A percentile compares a stretch with the other conserved stretches of the same genome.
Evolutionary conservation across 208 protist species (phyloP).

Genomic region (Endotrypanum monterogeii): DNA sequence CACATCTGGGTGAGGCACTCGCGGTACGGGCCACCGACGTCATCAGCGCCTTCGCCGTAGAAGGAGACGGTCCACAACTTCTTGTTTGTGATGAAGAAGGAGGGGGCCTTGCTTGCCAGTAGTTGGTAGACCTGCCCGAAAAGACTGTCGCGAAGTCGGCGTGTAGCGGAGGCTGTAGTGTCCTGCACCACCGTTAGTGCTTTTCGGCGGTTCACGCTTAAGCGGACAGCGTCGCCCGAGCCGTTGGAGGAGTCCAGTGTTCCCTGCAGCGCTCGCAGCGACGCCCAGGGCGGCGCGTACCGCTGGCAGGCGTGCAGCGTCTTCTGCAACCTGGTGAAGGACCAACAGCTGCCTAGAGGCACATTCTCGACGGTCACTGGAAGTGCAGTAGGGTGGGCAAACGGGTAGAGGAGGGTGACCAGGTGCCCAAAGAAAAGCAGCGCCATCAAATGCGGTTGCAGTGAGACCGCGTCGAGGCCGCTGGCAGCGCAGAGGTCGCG

Average conservation of each 20-base stretch:
- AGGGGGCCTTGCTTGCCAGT: constrained; percentile 46
- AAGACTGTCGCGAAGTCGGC: constrained; percentile 67
- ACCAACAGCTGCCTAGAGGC: constrained; percentile 19
- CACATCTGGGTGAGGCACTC: constrained; percentile 92
- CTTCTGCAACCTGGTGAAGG: constrained; percentile 11
- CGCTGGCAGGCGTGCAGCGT: constrained; percentile 28
- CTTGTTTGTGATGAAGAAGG: constrained; percentile 75
- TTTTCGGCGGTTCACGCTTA: constrained; percentile 84
- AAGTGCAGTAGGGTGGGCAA: constrained; percentile 28
- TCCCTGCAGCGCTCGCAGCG: constrained; percentile 44
- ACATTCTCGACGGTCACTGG: constrained; percentile 30
- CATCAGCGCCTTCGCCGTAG: constrained; percentile 91
- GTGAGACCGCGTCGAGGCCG: constrained; percentile 16
- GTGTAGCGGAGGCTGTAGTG: constrained; percentile 26
- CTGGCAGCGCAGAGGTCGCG: constrained; percentile 26
- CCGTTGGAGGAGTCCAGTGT: constrained; percentile 54
- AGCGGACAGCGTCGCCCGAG: constrained; percentile 59
- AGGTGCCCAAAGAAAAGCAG: constrained; percentile 34
- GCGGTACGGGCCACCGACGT: constrained; percentile 93
- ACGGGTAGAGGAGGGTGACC: constrained; percentile 33
- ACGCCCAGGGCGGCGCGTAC: constrained; percentile 41
- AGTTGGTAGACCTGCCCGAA: constrained; percentile 91
- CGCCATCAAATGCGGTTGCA: constrained; percentile 19
- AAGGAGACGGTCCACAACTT: constrained; percentile 90
- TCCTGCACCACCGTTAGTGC: constrained; percentile 71